These are phyloP conservation scores for Microbotryum intermedium DNA, from an alignment of 1,284 basidiomycete genomes.

Conservation along the genomic window DNA sequence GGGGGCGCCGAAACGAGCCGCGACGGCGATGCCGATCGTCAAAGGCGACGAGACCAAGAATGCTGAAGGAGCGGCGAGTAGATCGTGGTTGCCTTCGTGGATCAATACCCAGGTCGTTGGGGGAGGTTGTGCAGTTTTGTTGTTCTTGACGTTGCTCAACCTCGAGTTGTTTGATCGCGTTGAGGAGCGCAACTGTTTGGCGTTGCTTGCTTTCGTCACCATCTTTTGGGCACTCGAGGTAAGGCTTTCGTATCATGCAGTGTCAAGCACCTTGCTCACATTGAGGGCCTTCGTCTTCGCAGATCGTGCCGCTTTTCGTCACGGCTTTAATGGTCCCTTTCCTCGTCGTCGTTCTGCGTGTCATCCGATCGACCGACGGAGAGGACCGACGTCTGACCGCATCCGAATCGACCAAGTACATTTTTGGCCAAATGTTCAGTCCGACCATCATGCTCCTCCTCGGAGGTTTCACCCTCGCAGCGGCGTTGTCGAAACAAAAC, in stretches of 20 bases:
- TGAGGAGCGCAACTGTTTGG: slow-evolving; percentile 85
- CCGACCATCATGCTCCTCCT: slow-evolving; percentile 90
- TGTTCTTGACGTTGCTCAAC: slow-evolving; percentile 57
- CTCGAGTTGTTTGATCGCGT: slow-evolving; percentile 53
- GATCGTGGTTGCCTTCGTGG: slow-evolving; percentile 45
- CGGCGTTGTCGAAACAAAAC: slow-evolving; percentile 92
- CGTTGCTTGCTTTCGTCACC: slow-evolving; percentile 82
- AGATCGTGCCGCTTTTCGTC: slow-evolving; percentile 94
- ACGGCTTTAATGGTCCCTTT: slow-evolving; percentile 86
- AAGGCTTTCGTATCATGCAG: slow-evolving; percentile 26
- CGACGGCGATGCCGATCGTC: slow-evolving; percentile 41
- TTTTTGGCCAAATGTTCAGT: slow-evolving; percentile 57
- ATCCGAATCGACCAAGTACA: slow-evolving; percentile 68
- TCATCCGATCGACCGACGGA: slow-evolving; percentile 61
- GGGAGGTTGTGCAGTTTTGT: slow-evolving; percentile 50
- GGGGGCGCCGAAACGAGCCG: slow-evolving; percentile 39
- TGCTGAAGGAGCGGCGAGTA: slow-evolving; percentile 44
- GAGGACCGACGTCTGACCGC: slow-evolving; percentile 53
- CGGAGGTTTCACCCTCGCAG: slow-evolving; percentile 97
- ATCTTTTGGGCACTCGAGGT: slow-evolving; percentile 95
- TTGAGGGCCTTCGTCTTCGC: not conserved
- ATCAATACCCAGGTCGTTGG: slow-evolving; percentile 58
- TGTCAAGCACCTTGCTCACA: not conserved
- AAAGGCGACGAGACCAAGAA: slow-evolving; percentile 46
- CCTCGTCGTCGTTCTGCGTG: slow-evolving; percentile 74